phyloP scores from a whole-genome alignment of 495 filamentous ascomycete species.

The Hyaloscypha hepaticicola region DNA sequence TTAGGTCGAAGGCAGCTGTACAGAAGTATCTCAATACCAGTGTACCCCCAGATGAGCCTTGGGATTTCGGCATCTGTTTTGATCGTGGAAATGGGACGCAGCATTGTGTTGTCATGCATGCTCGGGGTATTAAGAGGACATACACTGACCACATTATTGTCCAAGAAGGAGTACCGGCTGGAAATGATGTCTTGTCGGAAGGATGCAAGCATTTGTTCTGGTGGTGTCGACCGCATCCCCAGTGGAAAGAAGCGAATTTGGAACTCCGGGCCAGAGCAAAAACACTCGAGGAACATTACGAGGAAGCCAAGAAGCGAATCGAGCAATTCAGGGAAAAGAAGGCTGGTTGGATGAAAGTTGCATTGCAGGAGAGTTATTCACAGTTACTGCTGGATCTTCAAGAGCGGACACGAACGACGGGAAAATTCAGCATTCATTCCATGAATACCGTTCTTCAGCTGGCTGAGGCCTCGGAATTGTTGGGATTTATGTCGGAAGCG shows the following conservation, averaged over 20 bases:
- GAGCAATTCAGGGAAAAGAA: not conserved
- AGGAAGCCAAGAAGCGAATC: slow-evolving; percentile 8
- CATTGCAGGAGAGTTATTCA: not conserved
- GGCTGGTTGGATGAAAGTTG: not conserved
- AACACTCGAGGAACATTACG: slow-evolving; percentile 5
- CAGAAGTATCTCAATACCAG: slow-evolving; percentile 12
- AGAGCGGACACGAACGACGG: not conserved
- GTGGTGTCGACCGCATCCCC: slow-evolving; percentile 18
- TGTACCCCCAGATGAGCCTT: not conserved
- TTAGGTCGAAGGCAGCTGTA: not conserved
- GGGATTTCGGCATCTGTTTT: slow-evolving; percentile 15
- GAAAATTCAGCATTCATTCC: slow-evolving; percentile 11
- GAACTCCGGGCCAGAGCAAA: not conserved
- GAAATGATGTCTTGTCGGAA: not conserved
- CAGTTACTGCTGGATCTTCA: slow-evolving; percentile 3
- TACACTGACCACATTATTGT: not conserved
- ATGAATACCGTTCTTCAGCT: slow-evolving; percentile 19
- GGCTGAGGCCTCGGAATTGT: not conserved
- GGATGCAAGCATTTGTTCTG: slow-evolving; percentile 10
- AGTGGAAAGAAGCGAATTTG: slow-evolving; percentile 8
- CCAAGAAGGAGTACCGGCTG: not conserved
- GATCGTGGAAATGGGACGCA: not conserved
- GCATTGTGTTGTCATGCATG: slow-evolving; percentile 14
- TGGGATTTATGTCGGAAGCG: slow-evolving; percentile 2
- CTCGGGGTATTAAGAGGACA: not conserved